Evolutionary conservation across 163 green algal genomes (phyloP), one percentile per base, ranked within the genome.

Genomic region (Scenedesmus sp.): DNA sequence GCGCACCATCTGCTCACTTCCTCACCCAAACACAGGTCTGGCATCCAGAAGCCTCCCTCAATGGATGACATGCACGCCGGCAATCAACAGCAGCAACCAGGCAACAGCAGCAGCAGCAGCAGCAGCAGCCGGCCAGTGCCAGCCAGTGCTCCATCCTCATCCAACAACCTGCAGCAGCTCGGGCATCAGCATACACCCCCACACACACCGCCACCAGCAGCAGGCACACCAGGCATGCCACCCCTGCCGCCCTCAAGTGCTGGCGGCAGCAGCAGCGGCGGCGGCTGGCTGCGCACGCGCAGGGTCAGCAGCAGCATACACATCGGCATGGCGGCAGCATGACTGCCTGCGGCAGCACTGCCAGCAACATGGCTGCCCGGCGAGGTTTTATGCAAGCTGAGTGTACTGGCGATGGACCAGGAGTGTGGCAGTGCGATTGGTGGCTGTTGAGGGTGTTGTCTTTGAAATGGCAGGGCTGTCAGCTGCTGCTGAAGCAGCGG

Each of bases 291-390:
- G 70, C 70, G 70, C 3, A 52, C 70, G 3, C 70, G 70, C 70
- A 79, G 70, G 23, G 70, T 79, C 70, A 79, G 70, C 70, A 79
- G 70, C 70, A 79, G 70, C 70, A 8, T 79, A 52, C 70, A 79
- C 70, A 79, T 79, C 5, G 70, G 70, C 70, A 79, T 79, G 70
- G 70, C 70, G 1, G 70, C 70, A 79, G 70, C 70, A 3, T 79
- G 23, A 79, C 5, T 79, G 70, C 70, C 5, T 46, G 34, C 34
- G 23, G 66, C 66, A 76, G 66, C 16, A 13, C 66, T 76, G 16
- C 2, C 34, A 46, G 34, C 34, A 46, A 46, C 34, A 46, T n/a
- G n/a, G n/a, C n/a, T 46, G 0, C 34, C 34, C 34, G 34, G 34
- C 0, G 34, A 46, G 34, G 34, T 46, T 46, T 46, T 0, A 46